Evolutionary conservation across 1,284 basidiomycete genomes (phyloP), one percentile per base, ranked within the genome.

Genomic region (Leccinum fallax): DNA sequence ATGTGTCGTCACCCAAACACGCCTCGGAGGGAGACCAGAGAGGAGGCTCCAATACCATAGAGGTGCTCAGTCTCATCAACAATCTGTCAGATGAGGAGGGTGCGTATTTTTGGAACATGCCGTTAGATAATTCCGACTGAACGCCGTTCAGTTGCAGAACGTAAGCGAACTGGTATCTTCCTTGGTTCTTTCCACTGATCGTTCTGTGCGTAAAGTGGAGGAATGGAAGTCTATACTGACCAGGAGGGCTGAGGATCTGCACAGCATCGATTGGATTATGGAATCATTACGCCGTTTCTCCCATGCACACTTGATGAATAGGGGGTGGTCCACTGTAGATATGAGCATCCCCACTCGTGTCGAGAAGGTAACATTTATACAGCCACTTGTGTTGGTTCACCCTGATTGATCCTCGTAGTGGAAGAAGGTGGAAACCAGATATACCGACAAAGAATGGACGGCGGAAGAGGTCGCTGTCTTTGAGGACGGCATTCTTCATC

Each of bases 211-310:
- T 56, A 5, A 70, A 92, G 89, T 89, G 67, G 87, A 90, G 70
- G 79, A 80, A 63, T 83, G 83, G 75, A 88, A 84, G 75, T 69
- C 73, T 26, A 75, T 77, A 15, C 77, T 90, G 40, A 81, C 83
- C 1, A 77, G 78, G 57, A 84, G 82, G 68, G 74, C 73, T 34
- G 81, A 82, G 30, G 74, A 86, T 32, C 74, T 79, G 28, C 79
- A 77, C 54, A 86, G 79, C 65, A 85, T 93, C n/a, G 92, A 93
- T 74, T 93, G 88, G 85, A 75, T 92, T 28, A 89, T 87, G 1
- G 91, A 93, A 72, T 84, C 85, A 21, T 81, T 87, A 43, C 84
- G 83, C 59, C 85, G 87, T 28, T 85, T 88, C 65, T 88, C 89
- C 15, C 85, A 88, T 56, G 86, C 88, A 57, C 82, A 84, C 63